Base-by-base conservation (phyloP, 2,329 filamentous ascomycete species). In the Beauveria rudraprayagi region DNA sequence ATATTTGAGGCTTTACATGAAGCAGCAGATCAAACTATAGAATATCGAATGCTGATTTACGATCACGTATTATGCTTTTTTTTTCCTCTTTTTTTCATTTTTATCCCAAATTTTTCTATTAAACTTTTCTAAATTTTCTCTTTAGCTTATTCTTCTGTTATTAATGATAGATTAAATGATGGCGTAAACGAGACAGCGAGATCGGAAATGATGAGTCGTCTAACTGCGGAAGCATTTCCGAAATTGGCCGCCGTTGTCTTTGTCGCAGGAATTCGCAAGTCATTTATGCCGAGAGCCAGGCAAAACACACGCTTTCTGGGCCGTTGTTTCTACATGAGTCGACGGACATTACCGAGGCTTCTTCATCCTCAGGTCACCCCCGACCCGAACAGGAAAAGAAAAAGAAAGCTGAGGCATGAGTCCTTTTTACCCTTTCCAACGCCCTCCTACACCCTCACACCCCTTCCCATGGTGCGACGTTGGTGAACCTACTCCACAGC, bases 401-500 rank as follows among this genome's bases (percentile, higher is more conserved):
- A 40, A 16, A 26, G 54, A 37, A 22, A 26, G 28, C 30, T 34
- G 41, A 30, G 41, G 28, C 28, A 14, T 37, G 28, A 52, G n/a
- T 10, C 30, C 10, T 34, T 34, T 30, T 34, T 34, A 11, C 10
- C 30, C 30, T 11, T 11, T 11, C 10, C 30, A 11, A 34, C 30
- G 30, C 30, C 10, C 41, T 17, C 34, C n/a, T n/a, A 37, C 41
- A 17, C 30, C 54, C 11, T 41, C 22, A 30, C 47, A 26, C n/a
- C 17, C 19, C 7, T 5, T 22, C 22, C 10, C 3, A 58, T 58
- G 56, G 56, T 58, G 56, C 56, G 56, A 58, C 56, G 46, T 34
- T 58, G 56, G 44, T 58, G 56, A 58, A 19, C 46, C 56, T 16
- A 50, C 30, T 26, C 56, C 56, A 58, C 46, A 58, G 46, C 34